Base-by-base conservation (phyloP, 352 stramenopile genomes). In the Phytophthora podocarpi region DNA sequence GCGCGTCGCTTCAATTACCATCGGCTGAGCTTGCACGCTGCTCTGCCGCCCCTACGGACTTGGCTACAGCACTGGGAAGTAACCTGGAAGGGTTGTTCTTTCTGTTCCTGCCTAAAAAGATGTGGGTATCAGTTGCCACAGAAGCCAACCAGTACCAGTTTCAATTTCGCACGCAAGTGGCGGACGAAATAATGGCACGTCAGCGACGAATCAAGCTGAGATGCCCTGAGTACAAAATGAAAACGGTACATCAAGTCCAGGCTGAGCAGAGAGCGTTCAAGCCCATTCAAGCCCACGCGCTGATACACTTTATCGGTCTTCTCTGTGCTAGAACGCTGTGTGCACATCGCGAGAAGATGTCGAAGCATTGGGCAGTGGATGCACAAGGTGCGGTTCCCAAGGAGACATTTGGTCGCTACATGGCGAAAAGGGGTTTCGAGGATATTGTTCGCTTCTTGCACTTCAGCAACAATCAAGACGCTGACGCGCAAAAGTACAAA, bases 361-460 rank as follows among this genome's bases (percentile, higher is more conserved):
- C 31, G 0, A 55, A 55, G 32, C 12, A 55, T 31, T 42, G 46
- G 32, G 21, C 21, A 2, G 46, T 55, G 3, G 28, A 21, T 10
- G 30, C 6, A 6, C 21, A 41, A 16, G 46, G 31, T 16, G 32
- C 30, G 18, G 46, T 55, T 11, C 46, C 46, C 4, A 41, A 40
- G 23, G 47, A 21, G 5, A 55, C 32, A 2, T 42, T 45, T n/a
- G 30, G 45, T 5, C 27, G 30, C 4, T 32, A 41, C 31, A 55
- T 55, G 20, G 2, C 23, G 16, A 20, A 32, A 9, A 30, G n/a
- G 21, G 32, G 32, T 1, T 55, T 55, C 21, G 47, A 55, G 35
- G 47, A 55, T 10, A 26, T 55, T 21, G 47, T 43, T 1, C 12
- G 32, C 4, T 55, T 43, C 32, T 18, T 55, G 21, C 47, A 55